Percentiles rank a stretch among this genome's conserved stretches.
phyloP scores from a whole-genome alignment of 495 filamentous ascomycete genomes.

The Penicillium argentinense region DNA sequence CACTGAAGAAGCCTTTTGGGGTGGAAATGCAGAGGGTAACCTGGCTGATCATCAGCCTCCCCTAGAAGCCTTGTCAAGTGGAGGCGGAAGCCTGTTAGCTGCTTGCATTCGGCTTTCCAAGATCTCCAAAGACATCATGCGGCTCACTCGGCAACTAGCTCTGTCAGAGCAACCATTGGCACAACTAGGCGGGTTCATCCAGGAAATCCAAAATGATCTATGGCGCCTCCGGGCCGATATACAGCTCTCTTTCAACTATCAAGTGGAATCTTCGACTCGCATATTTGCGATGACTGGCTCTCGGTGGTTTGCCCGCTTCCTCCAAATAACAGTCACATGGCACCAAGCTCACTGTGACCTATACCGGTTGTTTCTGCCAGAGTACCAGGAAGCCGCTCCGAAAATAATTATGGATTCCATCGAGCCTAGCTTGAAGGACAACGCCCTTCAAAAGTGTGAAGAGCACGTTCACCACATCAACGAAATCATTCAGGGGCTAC shows the following conservation, averaged over 20 bases:
- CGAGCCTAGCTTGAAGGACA: neutral
- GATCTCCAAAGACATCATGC: slow-evolving; percentile 16
- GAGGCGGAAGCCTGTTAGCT: slow-evolving; percentile 1
- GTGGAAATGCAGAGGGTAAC: neutral
- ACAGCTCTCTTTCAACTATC: slow-evolving; percentile 4
- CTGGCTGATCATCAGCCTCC: neutral
- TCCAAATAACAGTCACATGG: slow-evolving; percentile 16
- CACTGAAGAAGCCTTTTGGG: slow-evolving; percentile 14
- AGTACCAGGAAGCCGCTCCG: slow-evolving; percentile 15
- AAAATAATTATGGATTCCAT: slow-evolving; percentile 10
- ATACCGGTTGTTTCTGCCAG: slow-evolving; percentile 20
- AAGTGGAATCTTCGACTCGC: neutral
- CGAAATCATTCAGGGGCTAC: slow-evolving; percentile 1
- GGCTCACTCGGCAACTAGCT: slow-evolving; percentile 15
- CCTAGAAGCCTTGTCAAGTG: neutral
- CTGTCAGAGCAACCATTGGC: slow-evolving; percentile 11
- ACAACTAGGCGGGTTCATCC: slow-evolving; percentile 11
- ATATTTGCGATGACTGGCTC: neutral
- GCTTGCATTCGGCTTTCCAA: slow-evolving; percentile 15
- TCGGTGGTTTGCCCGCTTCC: slow-evolving; percentile 13
- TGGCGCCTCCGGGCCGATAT: slow-evolving; percentile 10
- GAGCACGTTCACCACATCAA: slow-evolving; percentile 9
- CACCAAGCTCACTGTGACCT: slow-evolving; percentile 22
- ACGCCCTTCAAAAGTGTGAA: slow-evolving; percentile 4
- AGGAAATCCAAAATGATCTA: slow-evolving; percentile 17